These are phyloP conservation scores for Blastobotrys niveus DNA, from an alignment of 1,139 yeast genomes.

Conservation along the genomic window DNA sequence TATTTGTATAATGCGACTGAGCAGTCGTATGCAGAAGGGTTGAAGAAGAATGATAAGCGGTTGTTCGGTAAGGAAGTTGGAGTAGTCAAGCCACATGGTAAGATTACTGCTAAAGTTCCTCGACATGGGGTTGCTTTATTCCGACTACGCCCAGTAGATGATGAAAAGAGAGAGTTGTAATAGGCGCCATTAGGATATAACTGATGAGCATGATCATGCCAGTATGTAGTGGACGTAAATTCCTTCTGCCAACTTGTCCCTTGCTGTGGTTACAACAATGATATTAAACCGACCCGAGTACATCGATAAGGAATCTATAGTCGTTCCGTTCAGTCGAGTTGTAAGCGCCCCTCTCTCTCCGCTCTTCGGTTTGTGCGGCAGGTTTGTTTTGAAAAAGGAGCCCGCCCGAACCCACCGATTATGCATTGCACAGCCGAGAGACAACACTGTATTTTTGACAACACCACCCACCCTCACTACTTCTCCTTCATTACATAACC, in stretches of 20 bases:
- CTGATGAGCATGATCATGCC: no score
- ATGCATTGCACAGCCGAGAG: no score
- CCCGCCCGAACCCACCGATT: no score
- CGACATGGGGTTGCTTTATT: conserved; percentile 17
- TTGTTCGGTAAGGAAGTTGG: conserved; percentile 18
- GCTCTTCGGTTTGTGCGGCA: no score
- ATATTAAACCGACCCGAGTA: neutral
- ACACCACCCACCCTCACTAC: neutral
- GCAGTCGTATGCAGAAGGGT: conserved; percentile 17
- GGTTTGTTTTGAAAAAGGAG: no score
- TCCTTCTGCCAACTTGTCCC: no score
- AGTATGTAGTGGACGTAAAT: no score
- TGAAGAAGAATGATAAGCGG: conserved; percentile 14
- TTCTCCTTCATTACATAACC: neutral
- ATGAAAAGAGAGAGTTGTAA: no score
- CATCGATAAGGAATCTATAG: no score
- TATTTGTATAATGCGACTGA: conserved; percentile 13
- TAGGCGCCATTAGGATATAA: no score
- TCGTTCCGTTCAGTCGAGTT: no score
- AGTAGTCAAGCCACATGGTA: conserved; percentile 13
- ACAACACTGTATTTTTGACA: neutral
- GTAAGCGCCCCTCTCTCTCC: no score
- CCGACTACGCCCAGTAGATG: conserved; percentile 12
- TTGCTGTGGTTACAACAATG: neutral
- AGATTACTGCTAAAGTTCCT: conserved; percentile 15